These are phyloP conservation scores for Backusella westeae DNA, from an alignment of 192 early-diverging fungal species.

Conservation along the genomic window DNA sequence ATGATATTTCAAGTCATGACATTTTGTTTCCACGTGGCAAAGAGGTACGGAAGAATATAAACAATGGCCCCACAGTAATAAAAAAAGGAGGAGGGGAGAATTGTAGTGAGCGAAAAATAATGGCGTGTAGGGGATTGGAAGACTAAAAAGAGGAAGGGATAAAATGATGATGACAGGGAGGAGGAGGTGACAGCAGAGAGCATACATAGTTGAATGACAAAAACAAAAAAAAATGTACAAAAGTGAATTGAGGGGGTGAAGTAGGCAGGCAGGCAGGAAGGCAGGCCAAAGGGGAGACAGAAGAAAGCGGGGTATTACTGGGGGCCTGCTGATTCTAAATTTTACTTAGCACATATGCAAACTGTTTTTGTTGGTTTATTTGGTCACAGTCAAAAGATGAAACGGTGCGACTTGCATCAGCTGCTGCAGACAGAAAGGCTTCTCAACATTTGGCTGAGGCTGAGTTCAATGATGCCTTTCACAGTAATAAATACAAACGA, in stretches of 20 bases:
- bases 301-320: neutral
- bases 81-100: neutral
- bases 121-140: neutral
- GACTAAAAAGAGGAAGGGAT: neutral
- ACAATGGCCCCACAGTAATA: neutral
- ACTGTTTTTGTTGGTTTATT: slow-evolving; percentile 13
- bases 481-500: neutral
- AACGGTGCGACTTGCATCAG: slow-evolving; percentile 19
- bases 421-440: neutral
- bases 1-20: slow-evolving; percentile 2
- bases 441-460: neutral
- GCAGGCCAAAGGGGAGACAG: neutral
- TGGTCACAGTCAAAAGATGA: slow-evolving; percentile 28
- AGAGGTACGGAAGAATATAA: slow-evolving; percentile 5
- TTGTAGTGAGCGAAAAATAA: neutral
- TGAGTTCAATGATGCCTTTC: slow-evolving; percentile 11
- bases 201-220: neutral
- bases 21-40: slow-evolving; percentile 1
- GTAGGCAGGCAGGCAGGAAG: neutral
- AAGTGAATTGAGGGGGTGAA: neutral
- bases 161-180: neutral
- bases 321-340: slow-evolving; percentile 11
- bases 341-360: slow-evolving; percentile 10
- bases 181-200: neutral
- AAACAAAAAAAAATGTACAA: neutral